Base-by-base conservation (phyloP, 441 rosid species). In the Populus trichocarpa region DNA sequence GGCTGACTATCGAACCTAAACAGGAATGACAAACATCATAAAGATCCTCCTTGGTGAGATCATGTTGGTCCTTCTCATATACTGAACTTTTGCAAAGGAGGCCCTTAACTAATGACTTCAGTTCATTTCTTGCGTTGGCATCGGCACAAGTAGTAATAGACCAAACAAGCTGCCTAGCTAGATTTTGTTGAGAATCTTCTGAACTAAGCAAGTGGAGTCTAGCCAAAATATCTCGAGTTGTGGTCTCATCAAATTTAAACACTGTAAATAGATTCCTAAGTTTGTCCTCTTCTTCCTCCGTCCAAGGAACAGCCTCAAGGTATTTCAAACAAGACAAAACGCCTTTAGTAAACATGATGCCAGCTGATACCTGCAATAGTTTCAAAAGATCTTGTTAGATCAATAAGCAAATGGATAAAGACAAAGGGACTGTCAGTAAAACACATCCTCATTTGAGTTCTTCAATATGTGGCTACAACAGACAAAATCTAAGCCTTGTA, bases 291-390 rank as follows among this genome's bases (percentile, higher is more conserved):
- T 93, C 98, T 40, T 92, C 98, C 83, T 93, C 99, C 3, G 93
- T 89, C 97, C 99, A 95, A 8, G 96, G 98, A 89, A 93, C 96
- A 82, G 87, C 97, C 82, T 92, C 98, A 66, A 92, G 87, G 87
- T 92, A 93, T 75, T 91, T 89, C 77, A 95, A 84, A 87, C 97
- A 92, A 64, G 93, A 91, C 2, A 72, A 70, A 72, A 89, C 85
- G 77, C 92, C 93, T 85, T 82, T 87, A 20, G 77, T 81, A 78
- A 95, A 92, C 83, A 74, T 88, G 75, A 93, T 90, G 77, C 95
- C 84, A 73, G 90, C 90, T 20, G 94, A 88, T 46, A 92, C 94
- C 96, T 93, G 82, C 67, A 74, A 77, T 46, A 73, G 30, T 82
- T 78, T 57, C 42, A 71, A 73, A 76, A 28, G 22, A 65, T 50